Percentiles rank a stretch among this genome's conserved stretches.
Conservation (phyloP, 306 rosid species). For the Arachis hypogaea region DNA sequence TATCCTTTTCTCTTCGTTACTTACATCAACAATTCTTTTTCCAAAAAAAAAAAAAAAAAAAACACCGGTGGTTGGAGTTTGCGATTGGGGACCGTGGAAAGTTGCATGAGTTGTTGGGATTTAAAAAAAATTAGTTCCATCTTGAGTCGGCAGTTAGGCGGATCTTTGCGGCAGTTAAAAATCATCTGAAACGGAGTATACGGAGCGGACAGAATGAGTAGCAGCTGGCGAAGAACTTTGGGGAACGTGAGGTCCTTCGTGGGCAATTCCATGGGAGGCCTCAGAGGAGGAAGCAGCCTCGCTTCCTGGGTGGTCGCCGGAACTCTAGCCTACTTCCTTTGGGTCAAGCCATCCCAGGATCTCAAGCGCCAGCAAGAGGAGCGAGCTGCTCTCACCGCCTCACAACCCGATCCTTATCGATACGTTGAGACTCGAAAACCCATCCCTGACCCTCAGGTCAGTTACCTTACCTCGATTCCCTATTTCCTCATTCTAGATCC, state of each 20-base stretch:
- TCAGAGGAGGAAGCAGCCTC: constrained; percentile 75
- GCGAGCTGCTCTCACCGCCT: constrained; percentile 67
- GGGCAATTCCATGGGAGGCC: constrained; percentile 81
- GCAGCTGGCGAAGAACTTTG: constrained; percentile 73
- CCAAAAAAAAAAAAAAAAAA: too few relatives aligned
- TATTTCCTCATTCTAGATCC: neutral
- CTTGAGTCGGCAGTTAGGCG: too few relatives aligned
- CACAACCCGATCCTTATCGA: constrained; percentile 57
- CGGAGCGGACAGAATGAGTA: constrained; percentile 43
- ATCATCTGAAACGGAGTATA: too few relatives aligned
- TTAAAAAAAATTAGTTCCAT: too few relatives aligned
- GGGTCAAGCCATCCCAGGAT: constrained; percentile 92
- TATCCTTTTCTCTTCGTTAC: too few relatives aligned
- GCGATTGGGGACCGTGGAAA: too few relatives aligned
- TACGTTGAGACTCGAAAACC: constrained; percentile 84
- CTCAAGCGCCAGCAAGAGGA: constrained; percentile 85
- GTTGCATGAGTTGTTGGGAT: too few relatives aligned
- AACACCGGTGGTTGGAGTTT: too few relatives aligned
- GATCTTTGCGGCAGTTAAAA: too few relatives aligned
- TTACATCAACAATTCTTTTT: too few relatives aligned
- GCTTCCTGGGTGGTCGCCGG: constrained; percentile 98
- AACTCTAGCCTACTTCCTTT: constrained; percentile 86
- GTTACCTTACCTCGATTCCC: neutral
- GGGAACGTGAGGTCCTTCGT: constrained; percentile 79
- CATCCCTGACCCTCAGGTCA: constrained; percentile 85